Evolutionary conservation across 345 rosid genomes (phyloP), one percentile per base, ranked within the genome.

Genomic region (Populus euphratica): DNA sequence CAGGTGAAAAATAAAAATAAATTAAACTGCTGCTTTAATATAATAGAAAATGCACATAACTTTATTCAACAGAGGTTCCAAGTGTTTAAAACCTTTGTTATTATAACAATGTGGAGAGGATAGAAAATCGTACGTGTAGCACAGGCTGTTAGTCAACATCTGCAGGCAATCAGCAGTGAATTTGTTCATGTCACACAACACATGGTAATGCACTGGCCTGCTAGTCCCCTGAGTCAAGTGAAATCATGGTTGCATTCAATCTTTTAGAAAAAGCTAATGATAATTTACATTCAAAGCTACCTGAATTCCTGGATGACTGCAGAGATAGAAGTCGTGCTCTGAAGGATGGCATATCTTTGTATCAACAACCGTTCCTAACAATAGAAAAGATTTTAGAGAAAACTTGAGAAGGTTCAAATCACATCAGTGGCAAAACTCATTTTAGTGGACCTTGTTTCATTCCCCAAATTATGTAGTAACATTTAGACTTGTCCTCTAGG

Each of bases 231-330:
- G 50, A 20, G 17, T 56, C 33, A 35, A 18, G 25, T 29, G 43
- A 56, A 72, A 54, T 39, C 33, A 54, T 72, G 14, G 44, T 16
- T 50, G 66, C 25, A 72, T 52, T 10, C 8, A 23, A 43, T 47
- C 29, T 23, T 62, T 3, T 4, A 2, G 21, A 5, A 62, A 10
- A 62, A 62, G 7, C 25, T 62, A 5, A 62, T 39, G 23, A 25
- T 25, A 62, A n/a, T 33, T 3, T 21, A 61, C 21, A 3, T 21
- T 39, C 21, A 47, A 6, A 70, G 23, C 41, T 74, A 74, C 77
- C 69, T 74, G 56, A 23, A 74, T 74, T 10, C 69, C 77, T 10
- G 70, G 59, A 64, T 74, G 77, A 69, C 77, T 74, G 69, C 56
- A 61, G 4, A 74, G 69, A 33, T 74, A 74, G 5, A 74, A 74